Percentiles rank a stretch among this genome's conserved stretches.
phyloP scores from a whole-genome alignment of 2,329 filamentous ascomycete species.

The Diaporthe citriasiana region DNA sequence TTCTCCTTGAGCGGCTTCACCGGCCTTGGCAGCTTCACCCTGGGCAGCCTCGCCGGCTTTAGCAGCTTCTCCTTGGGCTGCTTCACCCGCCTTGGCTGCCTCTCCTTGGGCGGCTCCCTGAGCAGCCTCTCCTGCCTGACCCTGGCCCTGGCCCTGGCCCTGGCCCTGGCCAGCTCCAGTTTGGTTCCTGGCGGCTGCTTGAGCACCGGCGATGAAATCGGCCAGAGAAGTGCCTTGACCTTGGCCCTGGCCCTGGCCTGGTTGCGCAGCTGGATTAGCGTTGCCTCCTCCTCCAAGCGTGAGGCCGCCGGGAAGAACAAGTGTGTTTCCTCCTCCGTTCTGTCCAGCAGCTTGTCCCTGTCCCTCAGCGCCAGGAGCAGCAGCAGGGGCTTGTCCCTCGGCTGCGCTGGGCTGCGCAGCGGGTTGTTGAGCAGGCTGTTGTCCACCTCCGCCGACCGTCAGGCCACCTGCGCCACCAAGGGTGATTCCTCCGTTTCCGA shows the following conservation, averaged over 20 bases:
- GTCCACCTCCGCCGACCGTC: slow-evolving; percentile 36
- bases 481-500: slow-evolving; percentile 22
- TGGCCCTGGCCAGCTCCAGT: slow-evolving; percentile 30
- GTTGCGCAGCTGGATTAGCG: slow-evolving; percentile 24
- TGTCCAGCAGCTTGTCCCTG: neutral
- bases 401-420: slow-evolving; percentile 17
- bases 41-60: neutral
- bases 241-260: neutral
- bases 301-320: slow-evolving; percentile 27
- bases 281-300: slow-evolving; percentile 32
- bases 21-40: neutral
- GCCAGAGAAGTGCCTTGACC: slow-evolving; percentile 24
- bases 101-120: slow-evolving; percentile 9
- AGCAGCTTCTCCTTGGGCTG: neutral
- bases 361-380: slow-evolving; percentile 24
- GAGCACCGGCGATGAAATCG: slow-evolving; percentile 30
- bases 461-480: slow-evolving; percentile 31
- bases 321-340: slow-evolving; percentile 1
- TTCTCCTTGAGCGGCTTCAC: neutral
- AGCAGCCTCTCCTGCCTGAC: neutral
- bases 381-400: slow-evolving; percentile 5
- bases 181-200: slow-evolving; percentile 35
- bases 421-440: slow-evolving; percentile 18
- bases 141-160: neutral
- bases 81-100: neutral